These are phyloP conservation scores for Tilletiopsis washingtonensis DNA, from an alignment of 1,284 basidiomycete genomes.

Conservation along the genomic window DNA sequence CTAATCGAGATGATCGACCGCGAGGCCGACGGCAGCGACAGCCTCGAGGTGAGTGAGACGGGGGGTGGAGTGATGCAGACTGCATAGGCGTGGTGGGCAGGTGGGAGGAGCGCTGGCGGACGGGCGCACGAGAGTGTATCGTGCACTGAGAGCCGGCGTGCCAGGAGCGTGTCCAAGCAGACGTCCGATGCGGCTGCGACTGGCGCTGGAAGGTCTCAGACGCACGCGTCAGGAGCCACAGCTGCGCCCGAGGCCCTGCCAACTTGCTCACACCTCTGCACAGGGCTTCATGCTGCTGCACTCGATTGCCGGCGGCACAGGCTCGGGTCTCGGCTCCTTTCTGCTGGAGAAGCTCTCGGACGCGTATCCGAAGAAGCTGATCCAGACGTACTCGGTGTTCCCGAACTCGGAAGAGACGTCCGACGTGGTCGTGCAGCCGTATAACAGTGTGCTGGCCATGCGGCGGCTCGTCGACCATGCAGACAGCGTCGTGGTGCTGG, in stretches of 20 bases:
- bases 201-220: no score
- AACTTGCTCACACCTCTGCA: constrained; percentile 2
- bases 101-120: no score
- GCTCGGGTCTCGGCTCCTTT: constrained; percentile 94
- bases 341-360: constrained; percentile 92
- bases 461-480: constrained; percentile 93
- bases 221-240: not conserved
- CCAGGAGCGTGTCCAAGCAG: no score
- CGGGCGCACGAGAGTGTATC: no score
- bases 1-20: constrained; percentile 99
- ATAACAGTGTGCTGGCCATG: constrained; percentile 87
- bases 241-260: not conserved
- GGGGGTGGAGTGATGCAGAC: not conserved
- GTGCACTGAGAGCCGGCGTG: no score
- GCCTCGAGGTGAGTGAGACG: constrained; percentile 66
- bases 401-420: constrained; percentile 59
- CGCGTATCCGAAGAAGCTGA: constrained; percentile 96
- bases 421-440: constrained; percentile 71
- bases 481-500: constrained; percentile 92
- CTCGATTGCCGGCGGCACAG: constrained; percentile 96
- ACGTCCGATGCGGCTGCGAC: no score
- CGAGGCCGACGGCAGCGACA: constrained; percentile 96
- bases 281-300: constrained; percentile 99
- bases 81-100: no score
- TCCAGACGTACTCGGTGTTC: constrained; percentile 98